Evolutionary conservation across 2,329 filamentous ascomycete species (phyloP), one percentile per base, ranked within the genome.

Genomic region (Dactylellina haptotyla): DNA sequence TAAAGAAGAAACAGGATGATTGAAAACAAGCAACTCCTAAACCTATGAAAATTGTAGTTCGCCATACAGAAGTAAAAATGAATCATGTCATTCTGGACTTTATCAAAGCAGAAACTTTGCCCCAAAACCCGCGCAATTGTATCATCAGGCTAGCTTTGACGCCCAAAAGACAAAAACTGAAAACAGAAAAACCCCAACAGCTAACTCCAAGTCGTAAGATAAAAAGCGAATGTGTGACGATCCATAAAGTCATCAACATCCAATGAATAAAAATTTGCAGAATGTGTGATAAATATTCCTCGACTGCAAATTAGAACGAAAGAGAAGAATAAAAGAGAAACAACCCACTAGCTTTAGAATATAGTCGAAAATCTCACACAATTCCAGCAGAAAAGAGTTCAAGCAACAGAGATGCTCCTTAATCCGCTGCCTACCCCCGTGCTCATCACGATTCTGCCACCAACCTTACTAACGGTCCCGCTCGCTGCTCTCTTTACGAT

Each of bases 401-500:
- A 74, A 43, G 70, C 37, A 56, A 75, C 70, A 30, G 70, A 69
- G 41, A 75, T 75, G 23, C 63, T 69, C 51, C 70, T 69, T 23
- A 75, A 57, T 30, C 70, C 64, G 18, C 61, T 73, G 5, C 69
- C 48, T 26, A 75, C 28, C 23, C 70, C 62, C 2, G 70, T 64
- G 50, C 62, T 69, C 64, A 67, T 75, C 25, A 69, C 70, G n/a
- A 75, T 75, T 20, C 51, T 67, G 12, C 70, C 63, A 5, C 70
- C 63, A 58, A 69, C 67, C 43, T 75, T 62, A 18, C 72, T 34
- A 9, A 73, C 69, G 4, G 69, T 73, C 18, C 69, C 69, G 25
- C 70, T 67, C 25, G 70, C 70, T 16, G 70, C 70, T n/a, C 64
- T 56, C 51, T 75, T 75, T 3, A 69, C 70, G 18, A 75, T 75